Base-by-base conservation (phyloP, 257 asterid genomes). In the Fraxinus quadrangulata region DNA sequence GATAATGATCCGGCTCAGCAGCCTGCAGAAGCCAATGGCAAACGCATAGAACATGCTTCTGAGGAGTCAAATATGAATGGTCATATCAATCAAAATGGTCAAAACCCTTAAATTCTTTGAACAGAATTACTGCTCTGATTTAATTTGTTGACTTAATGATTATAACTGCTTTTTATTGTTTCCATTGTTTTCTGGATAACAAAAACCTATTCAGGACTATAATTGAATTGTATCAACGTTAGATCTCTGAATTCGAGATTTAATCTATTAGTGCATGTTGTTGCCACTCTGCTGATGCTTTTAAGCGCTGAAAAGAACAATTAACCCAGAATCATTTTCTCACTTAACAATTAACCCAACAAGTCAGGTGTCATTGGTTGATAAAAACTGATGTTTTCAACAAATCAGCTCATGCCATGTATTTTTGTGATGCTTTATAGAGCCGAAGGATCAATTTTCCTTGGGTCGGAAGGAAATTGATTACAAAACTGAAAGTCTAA, bases 11-110 rank as follows among this genome's bases (percentile, higher is more conserved):
- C 37, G 42, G 78, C 67, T 51, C 45, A 37, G n/a, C 56, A 30
- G 59, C 42, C 33, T 30, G 51, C 59, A 51, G 68, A 71, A 74
- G 12, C 7, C 28, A 30, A 68, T 24, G 72, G 26, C 26, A 33
- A 67, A 67, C 72, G 49, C 26, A 3, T 69, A n/a, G 71, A 31
- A 63, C 69, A 77, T 69, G 84, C 79, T 67, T 10, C 54, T 63
- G 76, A 69, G 14, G 40, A 9, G 70, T 75, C 76, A 12, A 78
- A 76, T 68, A 39, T 66, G 49, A 80, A 80, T 36, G 86, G 82
- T 49, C 81, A 47, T 42, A 49, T 72, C 3, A 10, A 56, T 65
- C 37, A 73, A 10, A 51, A 66, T 42, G 49, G 26, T 31, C 82
- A 36, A 0, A 42, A 14, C 63, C 17, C 23, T 28, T 85, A 78